Evolutionary conservation across 2,329 filamentous ascomycete genomes (phyloP).

Genomic region (Colletotrichum shisoi): DNA sequence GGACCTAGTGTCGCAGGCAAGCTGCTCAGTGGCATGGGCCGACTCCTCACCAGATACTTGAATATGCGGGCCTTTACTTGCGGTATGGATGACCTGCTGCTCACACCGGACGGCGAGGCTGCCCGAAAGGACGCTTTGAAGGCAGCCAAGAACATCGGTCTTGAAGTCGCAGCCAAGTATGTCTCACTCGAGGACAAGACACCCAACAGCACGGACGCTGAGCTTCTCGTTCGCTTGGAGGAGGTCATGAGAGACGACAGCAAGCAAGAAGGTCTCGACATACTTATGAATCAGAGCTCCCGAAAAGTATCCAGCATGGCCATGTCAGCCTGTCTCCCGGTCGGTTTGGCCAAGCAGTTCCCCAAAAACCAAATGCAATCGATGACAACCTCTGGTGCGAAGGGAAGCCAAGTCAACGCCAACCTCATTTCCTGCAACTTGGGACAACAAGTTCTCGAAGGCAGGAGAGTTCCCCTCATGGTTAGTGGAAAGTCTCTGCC

Average conservation of each 20-base stretch:
- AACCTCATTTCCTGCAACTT: constrained; percentile 98
- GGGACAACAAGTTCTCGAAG: constrained; percentile 94
- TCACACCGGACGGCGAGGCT: constrained; percentile 81
- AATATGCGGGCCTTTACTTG: constrained; percentile 96
- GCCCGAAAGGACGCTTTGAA: constrained; percentile 73
- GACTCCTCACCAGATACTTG: constrained; percentile 86
- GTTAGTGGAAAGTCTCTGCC: constrained; percentile 96
- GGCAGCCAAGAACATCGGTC: constrained; percentile 73
- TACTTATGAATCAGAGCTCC: constrained; percentile 78
- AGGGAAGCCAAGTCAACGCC: constrained; percentile 91
- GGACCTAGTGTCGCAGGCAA: constrained; percentile 86
- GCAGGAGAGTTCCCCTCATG: constrained; percentile 93
- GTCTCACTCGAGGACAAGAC: constrained; percentile 78
- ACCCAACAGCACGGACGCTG: constrained; percentile 68
- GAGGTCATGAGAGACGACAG: constrained; percentile 88
- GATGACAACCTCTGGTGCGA: constrained; percentile 97
- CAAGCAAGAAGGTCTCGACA: constrained; percentile 91
- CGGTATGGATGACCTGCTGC: constrained; percentile 91
- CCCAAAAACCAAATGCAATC: constrained; percentile 98
- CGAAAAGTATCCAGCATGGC: constrained; percentile 77
- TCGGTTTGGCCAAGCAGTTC: constrained; percentile 86
- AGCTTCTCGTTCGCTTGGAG: constrained; percentile 81
- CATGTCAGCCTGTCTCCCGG: constrained; percentile 79
- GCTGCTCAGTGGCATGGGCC: constrained; percentile 85
- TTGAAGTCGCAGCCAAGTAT: constrained; percentile 84